Percentiles rank a stretch among this genome's conserved stretches.
Conservation (phyloP, 495 filamentous ascomycete species). For the Letharia lupina region DNA sequence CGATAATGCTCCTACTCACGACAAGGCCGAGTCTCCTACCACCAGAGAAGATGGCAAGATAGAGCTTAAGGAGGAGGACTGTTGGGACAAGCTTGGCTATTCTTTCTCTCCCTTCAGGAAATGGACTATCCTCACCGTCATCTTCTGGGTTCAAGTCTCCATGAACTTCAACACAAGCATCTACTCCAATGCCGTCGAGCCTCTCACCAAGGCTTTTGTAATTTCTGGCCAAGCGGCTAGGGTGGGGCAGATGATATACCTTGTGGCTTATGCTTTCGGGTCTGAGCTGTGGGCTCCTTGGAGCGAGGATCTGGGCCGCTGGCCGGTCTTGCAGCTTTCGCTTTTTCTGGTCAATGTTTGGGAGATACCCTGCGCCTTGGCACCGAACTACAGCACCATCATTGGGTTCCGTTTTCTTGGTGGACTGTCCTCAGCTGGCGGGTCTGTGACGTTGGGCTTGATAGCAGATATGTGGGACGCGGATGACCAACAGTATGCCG, state of each 20-base stretch:
- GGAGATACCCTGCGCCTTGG: constrained; percentile 63
- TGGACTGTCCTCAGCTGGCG: constrained; percentile 65
- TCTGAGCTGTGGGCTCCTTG: constrained; percentile 80
- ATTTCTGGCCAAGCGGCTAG: constrained; percentile 59
- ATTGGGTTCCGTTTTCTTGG: constrained; percentile 59
- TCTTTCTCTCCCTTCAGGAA: constrained; percentile 59
- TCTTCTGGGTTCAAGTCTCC: constrained; percentile 69
- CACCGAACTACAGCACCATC: constrained; percentile 59
- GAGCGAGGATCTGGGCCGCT: constrained; percentile 72
- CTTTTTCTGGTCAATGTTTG: constrained; percentile 66
- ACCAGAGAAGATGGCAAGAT: constrained; percentile 36
- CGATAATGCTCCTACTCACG: neutral
- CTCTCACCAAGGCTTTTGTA: constrained; percentile 52
- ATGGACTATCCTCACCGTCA: constrained; percentile 64
- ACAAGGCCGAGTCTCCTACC: neutral
- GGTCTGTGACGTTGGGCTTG: constrained; percentile 76
- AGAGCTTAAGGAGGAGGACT: constrained; percentile 55
- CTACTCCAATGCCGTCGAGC: constrained; percentile 56
- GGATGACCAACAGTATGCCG: constrained; percentile 63
- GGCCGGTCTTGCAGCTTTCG: constrained; percentile 61
- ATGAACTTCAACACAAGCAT: constrained; percentile 82
- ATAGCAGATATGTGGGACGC: constrained; percentile 72
- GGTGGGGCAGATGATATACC: constrained; percentile 60
- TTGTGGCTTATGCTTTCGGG: constrained; percentile 67
- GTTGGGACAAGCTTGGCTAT: constrained; percentile 58